phyloP scores from a whole-genome alignment of 257 asterid genomes.

The Solanum chilense region DNA sequence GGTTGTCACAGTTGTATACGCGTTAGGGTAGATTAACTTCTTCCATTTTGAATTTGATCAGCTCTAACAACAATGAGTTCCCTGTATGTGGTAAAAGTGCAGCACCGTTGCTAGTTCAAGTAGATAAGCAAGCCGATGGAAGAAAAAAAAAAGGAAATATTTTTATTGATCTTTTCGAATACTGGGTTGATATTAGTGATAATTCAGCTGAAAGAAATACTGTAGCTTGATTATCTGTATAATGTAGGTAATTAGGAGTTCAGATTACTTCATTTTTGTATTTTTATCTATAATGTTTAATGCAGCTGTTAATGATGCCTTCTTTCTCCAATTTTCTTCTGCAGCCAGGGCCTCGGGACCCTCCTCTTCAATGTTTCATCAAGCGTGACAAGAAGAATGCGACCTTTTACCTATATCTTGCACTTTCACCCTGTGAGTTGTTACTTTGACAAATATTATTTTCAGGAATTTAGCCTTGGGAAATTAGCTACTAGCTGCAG shows the following conservation, averaged over 20 bases:
- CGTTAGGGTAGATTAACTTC: not conserved
- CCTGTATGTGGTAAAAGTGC: not conserved
- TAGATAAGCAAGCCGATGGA: not conserved
- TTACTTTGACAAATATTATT: not conserved
- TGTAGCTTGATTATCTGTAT: not conserved
- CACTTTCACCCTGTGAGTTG: slow-evolving; percentile 72
- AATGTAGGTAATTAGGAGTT: not conserved
- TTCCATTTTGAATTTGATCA: not conserved
- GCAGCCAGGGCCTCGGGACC: slow-evolving; percentile 91
- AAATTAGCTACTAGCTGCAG: not conserved
- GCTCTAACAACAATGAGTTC: not conserved
- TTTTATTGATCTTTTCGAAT: not conserved
- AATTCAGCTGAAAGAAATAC: not conserved
- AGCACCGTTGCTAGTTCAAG: not conserved
- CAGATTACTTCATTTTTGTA: not conserved
- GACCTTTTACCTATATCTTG: slow-evolving; percentile 67
- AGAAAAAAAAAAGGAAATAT: not conserved
- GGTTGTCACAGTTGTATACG: not conserved
- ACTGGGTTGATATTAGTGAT: not conserved
- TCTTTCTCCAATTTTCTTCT: not conserved
- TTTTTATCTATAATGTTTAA: not conserved
- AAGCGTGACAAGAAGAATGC: slow-evolving; percentile 90
- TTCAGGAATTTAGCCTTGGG: not conserved
- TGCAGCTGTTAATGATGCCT: not conserved
- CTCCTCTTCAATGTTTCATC: slow-evolving; percentile 74